Evolutionary conservation across 805 yeast genomes (phyloP).

Genomic region (Spathaspora arborariae): DNA sequence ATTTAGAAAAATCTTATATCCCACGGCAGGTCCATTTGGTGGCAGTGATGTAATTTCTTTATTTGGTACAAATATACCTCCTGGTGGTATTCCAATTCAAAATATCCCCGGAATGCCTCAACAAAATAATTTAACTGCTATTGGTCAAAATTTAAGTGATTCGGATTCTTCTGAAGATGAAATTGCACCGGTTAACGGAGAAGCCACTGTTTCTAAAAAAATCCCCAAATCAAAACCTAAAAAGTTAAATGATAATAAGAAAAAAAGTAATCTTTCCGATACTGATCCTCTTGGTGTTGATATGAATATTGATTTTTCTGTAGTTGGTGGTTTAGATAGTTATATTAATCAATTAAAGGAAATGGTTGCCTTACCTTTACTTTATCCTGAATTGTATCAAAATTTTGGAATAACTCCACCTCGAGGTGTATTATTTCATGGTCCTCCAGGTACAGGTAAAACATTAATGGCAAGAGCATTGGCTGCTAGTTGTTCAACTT

Average conservation of each 20-base stretch:
- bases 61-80: conserved; percentile 66
- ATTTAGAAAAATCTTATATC: conserved; percentile 67
- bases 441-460: conserved; percentile 99
- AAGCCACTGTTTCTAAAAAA: conserved; percentile 35
- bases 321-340: conserved; percentile 88
- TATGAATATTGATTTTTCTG: conserved; percentile 77
- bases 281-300: conserved; percentile 91
- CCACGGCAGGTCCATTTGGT: conserved; percentile 97
- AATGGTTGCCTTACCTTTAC: conserved; percentile 90
- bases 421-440: conserved; percentile 94
- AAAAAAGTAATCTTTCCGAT: conserved; percentile 68
- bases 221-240: conserved; percentile 12
- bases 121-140: conserved; percentile 20
- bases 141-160: conserved; percentile 39
- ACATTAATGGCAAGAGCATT: conserved; percentile 96
- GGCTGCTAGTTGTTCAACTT: conserved; percentile 90
- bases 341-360: conserved; percentile 92
- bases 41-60: conserved; percentile 89
- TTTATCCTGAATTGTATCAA: conserved; percentile 91
- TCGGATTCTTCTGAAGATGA: conserved; percentile 67
- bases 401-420: conserved; percentile 93
- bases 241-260: conserved; percentile 40
- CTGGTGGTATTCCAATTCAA: conserved; percentile 36
- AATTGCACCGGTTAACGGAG: conserved; percentile 42
- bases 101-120: conserved; percentile 26